phyloP scores from a whole-genome alignment of 2,329 filamentous ascomycete genomes.

The Cercospora beticola region DNA sequence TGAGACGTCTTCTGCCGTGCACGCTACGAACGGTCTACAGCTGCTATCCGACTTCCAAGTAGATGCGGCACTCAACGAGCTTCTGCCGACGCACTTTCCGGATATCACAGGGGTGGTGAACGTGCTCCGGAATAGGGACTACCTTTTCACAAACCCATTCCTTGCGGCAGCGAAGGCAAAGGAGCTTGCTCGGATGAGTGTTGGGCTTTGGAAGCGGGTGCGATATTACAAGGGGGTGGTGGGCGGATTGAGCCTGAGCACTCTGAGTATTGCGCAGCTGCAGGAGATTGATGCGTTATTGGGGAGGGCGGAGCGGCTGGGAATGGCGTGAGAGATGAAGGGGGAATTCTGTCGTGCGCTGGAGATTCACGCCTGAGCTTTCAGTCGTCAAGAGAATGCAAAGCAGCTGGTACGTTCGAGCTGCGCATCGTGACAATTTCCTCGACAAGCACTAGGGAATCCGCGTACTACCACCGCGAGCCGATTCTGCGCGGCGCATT shows the following conservation, averaged over 20 bases:
- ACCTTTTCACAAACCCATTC: constrained; percentile 2
- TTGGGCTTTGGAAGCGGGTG: background rate
- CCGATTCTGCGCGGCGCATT: no score
- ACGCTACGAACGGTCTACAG: background rate
- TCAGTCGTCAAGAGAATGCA: no score
- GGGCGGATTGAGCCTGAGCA: background rate
- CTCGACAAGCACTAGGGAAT: no score
- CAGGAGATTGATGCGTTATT: constrained; percentile 1
- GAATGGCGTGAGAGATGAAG: background rate
- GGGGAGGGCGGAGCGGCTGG: background rate
- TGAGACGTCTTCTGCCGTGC: background rate
- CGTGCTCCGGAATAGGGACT: background rate
- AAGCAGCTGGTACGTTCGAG: no score
- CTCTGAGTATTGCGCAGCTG: background rate
- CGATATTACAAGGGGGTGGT: background rate
- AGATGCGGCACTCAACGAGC: background rate
- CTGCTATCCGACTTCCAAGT: background rate
- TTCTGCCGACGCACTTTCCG: background rate
- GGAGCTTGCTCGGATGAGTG: background rate
- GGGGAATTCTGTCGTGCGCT: background rate
- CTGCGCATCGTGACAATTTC: no score
- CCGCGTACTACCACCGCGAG: no score
- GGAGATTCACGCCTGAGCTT: background rate
- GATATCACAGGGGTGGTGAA: background rate
- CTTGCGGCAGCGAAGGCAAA: background rate